These are phyloP conservation scores for Suillus sp. DNA, from an alignment of 768 basidiomycete species.

Conservation along the genomic window DNA sequence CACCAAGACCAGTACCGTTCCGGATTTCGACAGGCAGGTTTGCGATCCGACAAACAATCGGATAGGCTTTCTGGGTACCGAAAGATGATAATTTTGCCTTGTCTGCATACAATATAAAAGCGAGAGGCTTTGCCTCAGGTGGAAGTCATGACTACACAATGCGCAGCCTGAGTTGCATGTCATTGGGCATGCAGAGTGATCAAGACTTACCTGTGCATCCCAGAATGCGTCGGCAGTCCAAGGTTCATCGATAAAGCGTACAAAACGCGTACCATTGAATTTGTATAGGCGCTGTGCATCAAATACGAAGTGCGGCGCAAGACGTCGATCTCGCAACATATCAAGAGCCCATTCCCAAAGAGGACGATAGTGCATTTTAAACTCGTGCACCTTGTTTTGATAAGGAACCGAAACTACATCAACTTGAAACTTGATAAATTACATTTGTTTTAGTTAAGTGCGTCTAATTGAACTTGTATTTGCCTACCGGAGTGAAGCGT, in stretches of 20 bases:
- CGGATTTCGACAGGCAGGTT: constrained; percentile 36
- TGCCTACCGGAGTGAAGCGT: constrained; percentile 15
- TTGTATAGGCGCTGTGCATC: constrained; percentile 34
- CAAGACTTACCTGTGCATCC: constrained; percentile 36
- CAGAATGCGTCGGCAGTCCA: constrained; percentile 41
- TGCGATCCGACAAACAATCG: constrained; percentile 35
- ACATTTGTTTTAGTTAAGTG: neutral
- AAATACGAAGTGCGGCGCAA: constrained; percentile 32
- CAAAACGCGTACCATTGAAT: constrained; percentile 31
- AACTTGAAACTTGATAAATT: constrained; percentile 19
- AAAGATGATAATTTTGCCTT: constrained; percentile 42
- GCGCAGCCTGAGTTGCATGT: neutral
- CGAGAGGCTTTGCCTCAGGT: constrained; percentile 28
- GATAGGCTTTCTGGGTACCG: constrained; percentile 41
- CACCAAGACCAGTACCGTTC: constrained; percentile 38
- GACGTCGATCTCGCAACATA: constrained; percentile 28
- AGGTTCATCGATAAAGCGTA: constrained; percentile 37
- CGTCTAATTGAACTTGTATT: neutral
- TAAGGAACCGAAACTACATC: constrained; percentile 22
- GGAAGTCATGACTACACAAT: constrained; percentile 16
- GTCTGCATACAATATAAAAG: constrained; percentile 43
- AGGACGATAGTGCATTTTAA: constrained; percentile 23
- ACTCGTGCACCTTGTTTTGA: constrained; percentile 17
- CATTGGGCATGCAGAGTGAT: neutral
- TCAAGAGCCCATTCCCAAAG: constrained; percentile 33